Percentiles rank a stretch among this genome's conserved stretches.
Conservation (phyloP, 805 yeast genomes). For the Lachancea mirantina region DNA sequence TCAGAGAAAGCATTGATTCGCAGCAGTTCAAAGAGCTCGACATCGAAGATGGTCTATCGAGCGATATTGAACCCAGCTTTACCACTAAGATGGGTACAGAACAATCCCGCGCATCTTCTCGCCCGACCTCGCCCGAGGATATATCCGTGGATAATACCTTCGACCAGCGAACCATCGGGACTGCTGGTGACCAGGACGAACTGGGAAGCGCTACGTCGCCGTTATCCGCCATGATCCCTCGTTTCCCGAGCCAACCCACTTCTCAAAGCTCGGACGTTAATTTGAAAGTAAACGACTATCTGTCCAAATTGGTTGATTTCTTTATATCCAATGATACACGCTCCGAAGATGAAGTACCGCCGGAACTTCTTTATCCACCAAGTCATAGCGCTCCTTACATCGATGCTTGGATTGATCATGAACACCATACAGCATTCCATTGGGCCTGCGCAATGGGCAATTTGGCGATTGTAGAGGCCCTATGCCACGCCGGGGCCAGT, state of each 20-base stretch:
- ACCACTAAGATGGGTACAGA: constrained; percentile 4
- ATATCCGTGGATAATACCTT: constrained; percentile 27
- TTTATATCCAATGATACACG: constrained; percentile 30
- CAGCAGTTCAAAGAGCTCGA: constrained; percentile 27
- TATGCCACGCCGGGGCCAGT: constrained; percentile 66
- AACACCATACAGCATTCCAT: constrained; percentile 90
- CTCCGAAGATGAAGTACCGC: constrained; percentile 21
- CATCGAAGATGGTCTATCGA: constrained; percentile 32
- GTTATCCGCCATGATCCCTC: constrained; percentile 25
- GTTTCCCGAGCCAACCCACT: constrained; percentile 20
- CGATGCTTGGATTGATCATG: constrained; percentile 81
- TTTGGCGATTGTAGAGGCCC: constrained; percentile 63
- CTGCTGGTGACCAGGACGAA: constrained; percentile 8
- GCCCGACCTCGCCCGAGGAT: constrained; percentile 30
- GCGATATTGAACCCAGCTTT: constrained; percentile 29
- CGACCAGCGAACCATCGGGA: constrained; percentile 22
- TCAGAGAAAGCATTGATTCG: constrained; percentile 6
- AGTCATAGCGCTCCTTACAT: constrained; percentile 34
- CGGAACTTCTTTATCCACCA: constrained; percentile 27
- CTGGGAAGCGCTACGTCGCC: constrained; percentile 27
- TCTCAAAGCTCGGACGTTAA: constrained; percentile 27
- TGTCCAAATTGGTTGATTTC: constrained; percentile 28
- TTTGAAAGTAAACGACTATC: constrained; percentile 28
- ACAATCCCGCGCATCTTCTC: constrained; percentile 26
- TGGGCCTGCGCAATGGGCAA: constrained; percentile 98